phyloP scores from a whole-genome alignment of 345 rosid species.

The Theobroma cacao region DNA sequence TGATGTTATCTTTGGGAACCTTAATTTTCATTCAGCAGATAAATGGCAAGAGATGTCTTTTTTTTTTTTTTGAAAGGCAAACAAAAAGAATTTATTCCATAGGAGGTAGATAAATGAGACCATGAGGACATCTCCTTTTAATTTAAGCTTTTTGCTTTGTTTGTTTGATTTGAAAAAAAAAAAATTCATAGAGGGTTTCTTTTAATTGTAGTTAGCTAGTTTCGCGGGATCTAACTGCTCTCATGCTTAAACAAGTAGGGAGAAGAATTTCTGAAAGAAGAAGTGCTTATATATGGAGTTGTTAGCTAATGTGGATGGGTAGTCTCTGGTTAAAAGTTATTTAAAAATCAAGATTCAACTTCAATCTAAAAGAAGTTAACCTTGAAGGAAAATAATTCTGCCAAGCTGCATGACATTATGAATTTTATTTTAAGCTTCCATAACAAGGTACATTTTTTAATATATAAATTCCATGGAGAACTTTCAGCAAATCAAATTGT shows the following conservation, averaged over 20 bases:
- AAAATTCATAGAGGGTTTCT: not conserved
- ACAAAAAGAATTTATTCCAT: no score
- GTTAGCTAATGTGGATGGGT: not conserved
- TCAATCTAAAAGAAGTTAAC: not conserved
- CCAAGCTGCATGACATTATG: not conserved
- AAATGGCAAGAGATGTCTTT: not conserved
- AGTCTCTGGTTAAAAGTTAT: not conserved
- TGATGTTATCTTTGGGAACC: not conserved
- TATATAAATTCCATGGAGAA: not conserved
- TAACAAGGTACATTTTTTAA: not conserved
- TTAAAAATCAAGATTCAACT: not conserved
- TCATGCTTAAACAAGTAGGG: not conserved
- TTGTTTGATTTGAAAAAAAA: not conserved
- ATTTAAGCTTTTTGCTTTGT: not conserved
- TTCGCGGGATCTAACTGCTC: not conserved
- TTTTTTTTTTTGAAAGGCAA: no score
- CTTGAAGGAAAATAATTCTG: not conserved
- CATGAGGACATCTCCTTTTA: no score
- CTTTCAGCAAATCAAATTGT: not conserved
- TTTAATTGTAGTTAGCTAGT: not conserved
- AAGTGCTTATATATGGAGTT: not conserved
- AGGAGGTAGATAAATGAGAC: no score
- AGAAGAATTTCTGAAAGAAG: not conserved
- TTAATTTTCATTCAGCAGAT: not conserved
- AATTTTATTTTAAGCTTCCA: not conserved